Evolutionary conservation across 169 alveolate genomes (phyloP), one percentile per base, ranked within the genome.

Genomic region (Theileria orientalis): DNA sequence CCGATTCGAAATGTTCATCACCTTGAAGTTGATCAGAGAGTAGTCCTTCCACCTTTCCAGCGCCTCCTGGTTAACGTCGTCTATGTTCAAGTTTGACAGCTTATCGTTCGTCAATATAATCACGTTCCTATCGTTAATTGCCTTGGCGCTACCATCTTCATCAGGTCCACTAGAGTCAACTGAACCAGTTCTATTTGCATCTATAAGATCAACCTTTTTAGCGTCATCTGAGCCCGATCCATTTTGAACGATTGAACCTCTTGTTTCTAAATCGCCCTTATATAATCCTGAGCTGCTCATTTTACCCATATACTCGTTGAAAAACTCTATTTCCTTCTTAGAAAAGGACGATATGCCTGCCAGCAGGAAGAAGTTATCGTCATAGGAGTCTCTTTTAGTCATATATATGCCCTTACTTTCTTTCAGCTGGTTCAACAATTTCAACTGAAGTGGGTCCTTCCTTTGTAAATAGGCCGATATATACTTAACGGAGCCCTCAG

Each of bases 321-420:
- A 19, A 27, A 63, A 40, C 23, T 30, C 66, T 1, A 71, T 68
- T 35, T 79, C 87, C 47, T 61, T 78, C 23, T 76, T 76, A 37
- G 76, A 40, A 60, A 69, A 72, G 23, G 80, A 47, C 72, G 61
- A 47, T 27, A 79, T 72, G 42, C 71, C 74, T 19, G 87, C 83
- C 77, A 79, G 29, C 14, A 79, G 66, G 73, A 79, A 64, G 54
- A 64, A 79, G 83, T 79, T 72, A 66, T 79, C 87, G 66, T 79
- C 87, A 56, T 79, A 79, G 44, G 82, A 54, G n/a, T 41, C 60
- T 14, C 30, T 23, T 29, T 30, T 47, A 44, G 82, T 68, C 35
- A 64, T 47, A 33, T 79, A 71, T 6, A 44, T 72, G 56, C 49
- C 64, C 7, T 32, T 63, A 27, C 21, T 41, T 46, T 69, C 62